phyloP scores from a whole-genome alignment of 2,329 filamentous ascomycete genomes.

The Colletotrichum abscissum region DNA sequence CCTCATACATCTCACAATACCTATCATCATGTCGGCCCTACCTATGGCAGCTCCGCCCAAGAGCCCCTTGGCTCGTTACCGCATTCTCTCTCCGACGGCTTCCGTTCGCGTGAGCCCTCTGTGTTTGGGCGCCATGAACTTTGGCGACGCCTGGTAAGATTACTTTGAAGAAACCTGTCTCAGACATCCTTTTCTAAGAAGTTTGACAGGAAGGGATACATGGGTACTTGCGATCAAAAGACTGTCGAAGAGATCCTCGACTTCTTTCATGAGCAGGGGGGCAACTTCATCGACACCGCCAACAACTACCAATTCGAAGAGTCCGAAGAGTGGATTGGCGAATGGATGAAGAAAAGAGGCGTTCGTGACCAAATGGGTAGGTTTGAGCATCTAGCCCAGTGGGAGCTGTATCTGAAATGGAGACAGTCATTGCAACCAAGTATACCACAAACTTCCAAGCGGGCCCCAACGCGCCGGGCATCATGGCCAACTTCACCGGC shows the following conservation, averaged over 20 bases:
- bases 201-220: constrained; percentile 57
- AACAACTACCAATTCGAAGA: constrained; percentile 75
- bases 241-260: constrained; percentile 74
- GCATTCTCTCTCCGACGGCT: constrained; percentile 74
- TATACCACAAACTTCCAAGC: constrained; percentile 69
- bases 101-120: constrained; percentile 75
- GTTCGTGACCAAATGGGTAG: constrained; percentile 73
- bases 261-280: constrained; percentile 70
- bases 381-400: constrained; percentile 34
- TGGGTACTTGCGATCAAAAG: constrained; percentile 75
- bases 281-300: constrained; percentile 80
- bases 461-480: constrained; percentile 52
- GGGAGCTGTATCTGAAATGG: not conserved
- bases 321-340: constrained; percentile 74
- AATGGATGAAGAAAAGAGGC: constrained; percentile 75
- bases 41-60: constrained; percentile 60
- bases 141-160: constrained; percentile 65
- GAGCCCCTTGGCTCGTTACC: constrained; percentile 72
- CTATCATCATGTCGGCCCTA: constrained; percentile 42
- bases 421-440: constrained; percentile 74
- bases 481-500: constrained; percentile 65
- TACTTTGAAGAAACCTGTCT: no score
- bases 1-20: not conserved
- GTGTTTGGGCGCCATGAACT: constrained; percentile 73
- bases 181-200: not conserved